These are phyloP conservation scores for Westerdykella ornata DNA, from an alignment of 2,329 filamentous ascomycete genomes.

Conservation along the genomic window DNA sequence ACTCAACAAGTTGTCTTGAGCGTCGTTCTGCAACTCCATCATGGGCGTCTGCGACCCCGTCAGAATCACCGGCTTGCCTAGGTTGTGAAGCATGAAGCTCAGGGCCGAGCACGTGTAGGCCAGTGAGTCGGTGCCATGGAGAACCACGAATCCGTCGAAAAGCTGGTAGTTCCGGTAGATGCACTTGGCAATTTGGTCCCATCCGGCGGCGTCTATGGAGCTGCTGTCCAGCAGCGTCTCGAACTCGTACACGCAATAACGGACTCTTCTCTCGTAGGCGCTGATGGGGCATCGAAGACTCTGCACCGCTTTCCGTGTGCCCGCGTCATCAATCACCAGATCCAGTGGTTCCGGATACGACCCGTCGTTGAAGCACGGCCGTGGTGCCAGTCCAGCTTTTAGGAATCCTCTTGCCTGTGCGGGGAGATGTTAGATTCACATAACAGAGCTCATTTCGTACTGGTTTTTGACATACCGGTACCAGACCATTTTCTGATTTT, in stretches of 20 bases:
- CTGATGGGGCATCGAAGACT: conserved; percentile 74
- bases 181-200: conserved; percentile 75
- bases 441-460: background rate
- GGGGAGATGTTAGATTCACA: background rate
- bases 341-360: conserved; percentile 52
- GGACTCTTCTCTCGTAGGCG: conserved; percentile 70
- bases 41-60: conserved; percentile 70
- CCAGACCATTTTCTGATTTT: conserved; percentile 68
- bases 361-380: conserved; percentile 79
- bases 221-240: conserved; percentile 79
- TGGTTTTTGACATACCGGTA: conserved; percentile 52
- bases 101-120: conserved; percentile 83
- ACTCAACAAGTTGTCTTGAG: conserved; percentile 81
- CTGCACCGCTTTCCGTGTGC: conserved; percentile 49
- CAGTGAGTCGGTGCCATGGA: conserved; percentile 85
- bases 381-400: conserved; percentile 71
- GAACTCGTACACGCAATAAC: conserved; percentile 81
- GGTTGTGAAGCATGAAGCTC: conserved; percentile 86
- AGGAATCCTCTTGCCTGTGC: conserved; percentile 58
- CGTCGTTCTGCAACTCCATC: conserved; percentile 84
- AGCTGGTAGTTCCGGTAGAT: conserved; percentile 78
- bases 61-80: conserved; percentile 85
- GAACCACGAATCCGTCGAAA: conserved; percentile 85
- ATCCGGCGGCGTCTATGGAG: conserved; percentile 78
- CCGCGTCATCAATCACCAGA: conserved; percentile 48